Percentiles rank a stretch among this genome's conserved stretches.
These are phyloP conservation scores for Arabis alpina DNA, from an alignment of 345 rosid species.

Conservation along the genomic window DNA sequence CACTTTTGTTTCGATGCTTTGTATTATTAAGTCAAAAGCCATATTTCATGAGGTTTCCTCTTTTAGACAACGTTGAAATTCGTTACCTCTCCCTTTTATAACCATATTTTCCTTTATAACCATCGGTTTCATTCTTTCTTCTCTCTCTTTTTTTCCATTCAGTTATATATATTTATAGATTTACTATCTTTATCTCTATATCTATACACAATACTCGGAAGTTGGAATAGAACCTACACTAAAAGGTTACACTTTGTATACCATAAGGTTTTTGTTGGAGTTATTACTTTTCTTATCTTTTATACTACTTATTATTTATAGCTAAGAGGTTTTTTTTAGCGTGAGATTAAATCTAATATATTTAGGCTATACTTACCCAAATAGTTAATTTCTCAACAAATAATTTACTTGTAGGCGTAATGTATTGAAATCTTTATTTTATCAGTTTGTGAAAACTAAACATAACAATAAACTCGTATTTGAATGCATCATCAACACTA, in stretches of 20 bases:
- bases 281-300: background rate
- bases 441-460: background rate
- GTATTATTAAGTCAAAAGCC: slow-evolving; percentile 46
- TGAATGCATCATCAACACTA: too few species aligned
- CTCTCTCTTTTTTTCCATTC: slow-evolving; percentile 5
- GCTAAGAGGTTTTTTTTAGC: background rate
- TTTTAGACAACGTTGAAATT: slow-evolving; percentile 50
- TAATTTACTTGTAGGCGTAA: background rate
- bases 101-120: slow-evolving; percentile 52
- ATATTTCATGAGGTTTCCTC: slow-evolving; percentile 54
- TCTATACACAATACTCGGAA: slow-evolving; percentile 4
- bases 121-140: slow-evolving; percentile 47
- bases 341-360: background rate
- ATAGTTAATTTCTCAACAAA: background rate
- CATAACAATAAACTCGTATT: too few species aligned
- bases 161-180: background rate
- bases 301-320: background rate
- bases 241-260: slow-evolving; percentile 6
- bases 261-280: background rate
- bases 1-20: slow-evolving; percentile 21
- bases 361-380: background rate
- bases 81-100: slow-evolving; percentile 39
- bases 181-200: background rate
- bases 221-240: background rate
- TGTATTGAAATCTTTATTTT: background rate